A percentile compares a stretch with the other conserved stretches of the same genome.
Evolutionary conservation across 1,284 basidiomycete species (phyloP).

Genomic region (Afroboletus lepidellus): DNA sequence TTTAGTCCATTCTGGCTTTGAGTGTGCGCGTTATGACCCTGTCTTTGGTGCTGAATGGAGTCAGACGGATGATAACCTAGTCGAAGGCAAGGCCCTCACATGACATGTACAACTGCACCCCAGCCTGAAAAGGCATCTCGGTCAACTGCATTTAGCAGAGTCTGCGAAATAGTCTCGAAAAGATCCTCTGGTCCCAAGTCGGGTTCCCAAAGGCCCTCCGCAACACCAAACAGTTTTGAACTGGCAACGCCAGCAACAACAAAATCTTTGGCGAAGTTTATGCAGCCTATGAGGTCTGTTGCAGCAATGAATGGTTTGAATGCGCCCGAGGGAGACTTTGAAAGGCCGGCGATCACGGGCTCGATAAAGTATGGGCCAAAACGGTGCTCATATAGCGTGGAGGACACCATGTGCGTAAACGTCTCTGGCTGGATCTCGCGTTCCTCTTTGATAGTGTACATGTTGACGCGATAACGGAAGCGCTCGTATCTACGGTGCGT

Average conservation of each 20-base stretch:
- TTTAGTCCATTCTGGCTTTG: constrained; percentile 89
- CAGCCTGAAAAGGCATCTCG: constrained; percentile 96
- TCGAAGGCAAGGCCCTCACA: constrained; percentile 60
- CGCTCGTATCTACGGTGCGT: constrained; percentile 67
- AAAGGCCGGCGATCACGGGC: constrained; percentile 92
- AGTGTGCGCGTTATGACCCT: constrained; percentile 82
- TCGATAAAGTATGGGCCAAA: constrained; percentile 98
- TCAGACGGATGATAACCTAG: constrained; percentile 14
- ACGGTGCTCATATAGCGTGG: constrained; percentile 95
- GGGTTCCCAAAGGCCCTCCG: constrained; percentile 98
- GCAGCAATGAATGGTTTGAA: constrained; percentile 94
- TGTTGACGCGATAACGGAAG: constrained; percentile 93
- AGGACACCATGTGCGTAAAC: constrained; percentile 94
- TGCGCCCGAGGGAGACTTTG: constrained; percentile 69
- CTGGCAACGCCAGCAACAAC: constrained; percentile 95
- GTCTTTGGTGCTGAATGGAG: constrained; percentile 71
- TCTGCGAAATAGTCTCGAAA: constrained; percentile 98
- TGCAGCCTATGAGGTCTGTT: constrained; percentile 94
- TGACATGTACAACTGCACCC: constrained; percentile 94
- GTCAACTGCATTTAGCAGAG: constrained; percentile 92
- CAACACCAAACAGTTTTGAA: constrained; percentile 94
- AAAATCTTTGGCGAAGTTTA: constrained; percentile 96
- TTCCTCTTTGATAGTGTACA: constrained; percentile 99
- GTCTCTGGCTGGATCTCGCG: constrained; percentile 95
- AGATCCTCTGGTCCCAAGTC: constrained; percentile 95